Conservation (phyloP, 2,329 filamentous ascomycete species). For the Pseudogymnoascus sp. region DNA sequence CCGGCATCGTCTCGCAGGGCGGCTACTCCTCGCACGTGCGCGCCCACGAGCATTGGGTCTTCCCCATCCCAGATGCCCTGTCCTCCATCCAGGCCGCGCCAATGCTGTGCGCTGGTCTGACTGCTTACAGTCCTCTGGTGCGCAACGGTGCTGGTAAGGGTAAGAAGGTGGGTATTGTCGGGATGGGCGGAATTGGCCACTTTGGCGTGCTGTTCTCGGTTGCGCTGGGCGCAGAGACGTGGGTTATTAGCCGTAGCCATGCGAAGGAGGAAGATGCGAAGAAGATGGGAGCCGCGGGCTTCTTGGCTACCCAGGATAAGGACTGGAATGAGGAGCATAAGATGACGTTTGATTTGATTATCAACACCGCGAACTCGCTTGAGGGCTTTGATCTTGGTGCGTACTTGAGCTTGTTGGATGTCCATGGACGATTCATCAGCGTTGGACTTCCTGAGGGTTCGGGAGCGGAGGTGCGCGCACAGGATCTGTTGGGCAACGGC, state of each 20-base stretch:
- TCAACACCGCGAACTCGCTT: conserved; percentile 65
- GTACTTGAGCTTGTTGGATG: conserved; percentile 73
- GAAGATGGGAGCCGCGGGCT: conserved; percentile 53
- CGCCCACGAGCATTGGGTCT: conserved; percentile 68
- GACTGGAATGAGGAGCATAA: conserved; percentile 49
- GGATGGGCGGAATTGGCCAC: conserved; percentile 64
- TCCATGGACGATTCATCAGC: conserved; percentile 72
- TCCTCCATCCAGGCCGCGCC: conserved; percentile 56
- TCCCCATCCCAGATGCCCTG: conserved; percentile 69
- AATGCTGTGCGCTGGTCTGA: conserved; percentile 80
- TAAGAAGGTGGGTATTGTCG: conserved; percentile 70
- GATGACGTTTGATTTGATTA: conserved; percentile 65
- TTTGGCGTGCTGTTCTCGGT: conserved; percentile 63
- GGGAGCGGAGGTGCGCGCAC: conserved; percentile 61
- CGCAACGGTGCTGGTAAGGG: conserved; percentile 68
- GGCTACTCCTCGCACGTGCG: conserved; percentile 62
- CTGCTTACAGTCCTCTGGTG: conserved; percentile 69
- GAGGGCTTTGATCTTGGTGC: conserved; percentile 58
- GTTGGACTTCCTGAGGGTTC: conserved; percentile 74
- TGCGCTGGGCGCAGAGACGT: conserved; percentile 54
- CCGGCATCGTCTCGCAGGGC: conserved; percentile 54
- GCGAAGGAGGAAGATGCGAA: conserved; percentile 51
- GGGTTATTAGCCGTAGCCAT: conserved; percentile 52
- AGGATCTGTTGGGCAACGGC: conserved; percentile 68
- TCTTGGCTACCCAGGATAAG: conserved; percentile 48